A percentile compares a stretch with the other conserved stretches of the same genome.
phyloP scores from a whole-genome alignment of 257 asterid species.

The Petrea volubilis region DNA sequence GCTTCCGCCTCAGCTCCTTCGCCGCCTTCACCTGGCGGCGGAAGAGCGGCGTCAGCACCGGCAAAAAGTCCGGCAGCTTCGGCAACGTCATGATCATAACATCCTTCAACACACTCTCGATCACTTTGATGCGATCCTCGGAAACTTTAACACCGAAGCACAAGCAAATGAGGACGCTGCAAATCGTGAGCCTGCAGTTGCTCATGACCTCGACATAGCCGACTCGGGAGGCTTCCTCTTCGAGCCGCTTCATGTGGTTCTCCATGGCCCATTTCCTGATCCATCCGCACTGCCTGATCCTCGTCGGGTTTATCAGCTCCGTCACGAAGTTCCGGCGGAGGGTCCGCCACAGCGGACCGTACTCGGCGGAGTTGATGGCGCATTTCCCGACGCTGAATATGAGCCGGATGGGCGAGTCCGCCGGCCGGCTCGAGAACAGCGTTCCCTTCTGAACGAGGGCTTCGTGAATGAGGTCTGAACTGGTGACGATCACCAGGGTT shows the following conservation, averaged over 20 bases:
- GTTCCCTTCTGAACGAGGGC: slow-evolving; percentile 82
- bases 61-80: slow-evolving; percentile 90
- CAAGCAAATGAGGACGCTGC: slow-evolving; percentile 79
- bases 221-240: slow-evolving; percentile 34
- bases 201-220: slow-evolving; percentile 87
- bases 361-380: slow-evolving; percentile 93
- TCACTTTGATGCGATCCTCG: slow-evolving; percentile 46
- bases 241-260: slow-evolving; percentile 65
- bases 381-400: slow-evolving; percentile 90
- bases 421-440: slow-evolving; percentile 82
- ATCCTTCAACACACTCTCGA: slow-evolving; percentile 71
- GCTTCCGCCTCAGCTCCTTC: slow-evolving; percentile 60
- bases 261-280: slow-evolving; percentile 71
- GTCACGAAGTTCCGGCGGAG: slow-evolving; percentile 91
- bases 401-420: slow-evolving; percentile 88
- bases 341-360: slow-evolving; percentile 93
- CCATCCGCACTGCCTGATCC: slow-evolving; percentile 93
- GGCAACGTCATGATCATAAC: slow-evolving; percentile 86
- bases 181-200: slow-evolving; percentile 73
- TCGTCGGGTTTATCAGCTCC: slow-evolving; percentile 77
- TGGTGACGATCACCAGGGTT: slow-evolving; percentile 66
- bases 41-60: slow-evolving; percentile 68
- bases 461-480: slow-evolving; percentile 84
- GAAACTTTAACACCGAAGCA: slow-evolving; percentile 84
- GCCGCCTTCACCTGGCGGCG: slow-evolving; percentile 67